Base-by-base conservation (phyloP, 257 asterid species). In the Petunia axillaris region DNA sequence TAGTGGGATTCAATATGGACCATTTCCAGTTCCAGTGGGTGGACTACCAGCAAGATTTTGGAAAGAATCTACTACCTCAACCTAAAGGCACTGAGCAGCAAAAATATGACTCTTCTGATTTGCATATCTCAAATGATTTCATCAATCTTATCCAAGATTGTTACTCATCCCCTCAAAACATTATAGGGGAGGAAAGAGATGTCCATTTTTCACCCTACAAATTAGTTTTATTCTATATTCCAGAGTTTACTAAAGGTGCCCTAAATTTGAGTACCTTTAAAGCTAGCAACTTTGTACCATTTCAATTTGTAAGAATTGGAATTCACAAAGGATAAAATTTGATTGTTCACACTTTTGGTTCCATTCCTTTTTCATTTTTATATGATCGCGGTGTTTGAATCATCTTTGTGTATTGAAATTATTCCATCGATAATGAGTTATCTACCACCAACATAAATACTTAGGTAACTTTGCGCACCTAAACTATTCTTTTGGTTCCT, bases 11-110 rank as follows among this genome's bases (percentile, higher is more conserved):
- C 85, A 94, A 79, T 89, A 91, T 89, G 88, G 92, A 65, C 98
- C 97, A 87, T 94, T 92, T 43, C 97, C 97, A 36, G 85, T 94
- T 41, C 98, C 98, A 71, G 68, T 86, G 82, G 86, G 89, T 86
- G 98, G 98, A 54, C 95, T 92, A 50, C 95, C 93, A 74, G 91
- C 97, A 74, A 86, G 87, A 81, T 90, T 91, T 82, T 90, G 89
- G 90, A 90, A 83, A 81, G 85, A 85, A 81, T 67, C 83, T 81
- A 84, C 82, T 73, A 64, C 83, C 43, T 86, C 64, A 73, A 52
- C 37, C 52, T 78, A 67, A 78, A 54, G 25, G 75, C 80, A 40
- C 66, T 53, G 25, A 76, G 40, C 68, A 80, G 80, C 35, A 64
- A 6, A 35, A 9, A 15, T 43, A 40, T 35, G 46, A 71, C 43